These are phyloP conservation scores for Malus hybrid DNA, from an alignment of 331 rosid species.

Conservation along the genomic window DNA sequence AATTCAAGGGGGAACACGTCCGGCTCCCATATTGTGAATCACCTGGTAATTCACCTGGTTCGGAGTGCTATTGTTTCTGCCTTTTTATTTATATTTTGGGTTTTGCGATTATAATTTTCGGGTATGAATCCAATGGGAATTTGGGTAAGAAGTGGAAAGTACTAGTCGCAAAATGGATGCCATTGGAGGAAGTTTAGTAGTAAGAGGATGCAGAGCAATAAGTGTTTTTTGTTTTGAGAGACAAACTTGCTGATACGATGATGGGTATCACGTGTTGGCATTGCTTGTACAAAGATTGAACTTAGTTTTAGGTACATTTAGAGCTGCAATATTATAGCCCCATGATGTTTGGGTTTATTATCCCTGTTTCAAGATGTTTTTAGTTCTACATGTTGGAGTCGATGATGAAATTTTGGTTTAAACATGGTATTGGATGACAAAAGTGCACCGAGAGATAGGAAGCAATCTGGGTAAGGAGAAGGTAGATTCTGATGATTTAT, in stretches of 20 bases:
- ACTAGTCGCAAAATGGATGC: background rate
- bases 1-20: slow-evolving; percentile 96
- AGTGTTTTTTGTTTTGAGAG: background rate
- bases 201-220: background rate
- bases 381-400: too few species aligned
- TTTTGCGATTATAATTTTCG: background rate
- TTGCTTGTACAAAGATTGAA: background rate
- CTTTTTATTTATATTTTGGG: background rate
- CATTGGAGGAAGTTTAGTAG: background rate
- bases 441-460: background rate
- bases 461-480: background rate
- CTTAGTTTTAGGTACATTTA: background rate
- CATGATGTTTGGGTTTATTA: background rate
- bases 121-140: background rate
- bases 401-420: too few species aligned
- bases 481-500: background rate
- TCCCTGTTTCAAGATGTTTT: background rate
- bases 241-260: background rate
- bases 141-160: background rate
- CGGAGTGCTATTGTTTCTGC: background rate
- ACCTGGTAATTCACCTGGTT: slow-evolving; percentile 52
- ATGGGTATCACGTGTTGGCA: background rate
- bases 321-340: background rate
- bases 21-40: slow-evolving; percentile 96
- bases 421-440: too few species aligned